A percentile compares a stretch with the other conserved stretches of the same genome.
phyloP scores from a whole-genome alignment of 352 stramenopile genomes.

The Bremia lactucae region DNA sequence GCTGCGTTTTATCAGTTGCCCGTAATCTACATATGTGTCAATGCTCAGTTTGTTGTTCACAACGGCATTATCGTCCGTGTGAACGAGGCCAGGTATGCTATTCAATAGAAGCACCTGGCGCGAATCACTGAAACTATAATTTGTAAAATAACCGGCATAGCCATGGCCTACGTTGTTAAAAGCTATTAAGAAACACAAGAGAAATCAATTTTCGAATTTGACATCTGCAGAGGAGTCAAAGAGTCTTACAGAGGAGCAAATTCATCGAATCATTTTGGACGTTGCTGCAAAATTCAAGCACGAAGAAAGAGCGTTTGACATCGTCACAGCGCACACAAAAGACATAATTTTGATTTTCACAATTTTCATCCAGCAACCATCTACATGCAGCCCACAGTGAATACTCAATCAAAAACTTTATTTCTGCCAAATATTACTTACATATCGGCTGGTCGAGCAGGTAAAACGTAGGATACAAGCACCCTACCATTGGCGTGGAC shows the following conservation, averaged over 20 bases:
- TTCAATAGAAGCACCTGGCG: constrained; percentile 35
- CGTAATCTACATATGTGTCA: constrained; percentile 3
- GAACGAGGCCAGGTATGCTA: constrained; percentile 12
- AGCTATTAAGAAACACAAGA: constrained; percentile 11
- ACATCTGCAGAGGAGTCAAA: background rate
- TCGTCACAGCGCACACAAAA: constrained; percentile 38
- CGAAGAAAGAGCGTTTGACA: constrained; percentile 32
- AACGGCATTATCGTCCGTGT: background rate
- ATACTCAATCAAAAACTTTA: no score
- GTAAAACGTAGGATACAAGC: constrained; percentile 35
- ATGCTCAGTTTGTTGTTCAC: background rate
- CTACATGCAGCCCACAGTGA: no score
- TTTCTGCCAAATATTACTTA: no score
- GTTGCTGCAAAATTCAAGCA: constrained; percentile 35
- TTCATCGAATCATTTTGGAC: constrained; percentile 20
- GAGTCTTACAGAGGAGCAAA: constrained; percentile 34
- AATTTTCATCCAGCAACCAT: constrained; percentile 20
- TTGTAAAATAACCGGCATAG: constrained; percentile 23
- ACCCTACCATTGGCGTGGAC: constrained; percentile 36
- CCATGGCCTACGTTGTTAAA: constrained; percentile 42
- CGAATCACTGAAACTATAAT: background rate
- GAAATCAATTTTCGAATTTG: background rate
- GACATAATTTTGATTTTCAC: constrained; percentile 14
- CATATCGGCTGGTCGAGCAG: constrained; percentile 29
- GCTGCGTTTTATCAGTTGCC: constrained; percentile 32